These are phyloP conservation scores for Stagonosporopsis cucurbitacearum DNA, from an alignment of 2,329 filamentous ascomycete species.

Conservation along the genomic window DNA sequence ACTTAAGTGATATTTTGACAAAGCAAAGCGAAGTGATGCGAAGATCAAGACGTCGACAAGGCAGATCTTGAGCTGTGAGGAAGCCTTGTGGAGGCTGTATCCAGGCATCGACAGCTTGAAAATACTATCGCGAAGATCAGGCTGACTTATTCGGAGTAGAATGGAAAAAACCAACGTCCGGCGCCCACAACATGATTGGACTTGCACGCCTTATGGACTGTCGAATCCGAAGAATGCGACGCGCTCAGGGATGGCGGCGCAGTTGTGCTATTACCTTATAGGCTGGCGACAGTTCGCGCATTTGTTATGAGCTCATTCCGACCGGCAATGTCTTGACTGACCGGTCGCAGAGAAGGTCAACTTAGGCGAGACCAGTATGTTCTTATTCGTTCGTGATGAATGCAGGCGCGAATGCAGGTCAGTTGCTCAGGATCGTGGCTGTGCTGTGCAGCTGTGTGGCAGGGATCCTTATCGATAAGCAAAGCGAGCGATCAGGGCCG, in stretches of 20 bases:
- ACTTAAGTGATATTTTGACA: neutral
- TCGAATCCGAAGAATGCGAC: slow-evolving; percentile 42
- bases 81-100: slow-evolving; percentile 7
- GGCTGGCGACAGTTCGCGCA: neutral
- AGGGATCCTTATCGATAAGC: slow-evolving; percentile 10
- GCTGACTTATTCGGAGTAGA: slow-evolving; percentile 6
- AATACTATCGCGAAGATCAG: neutral
- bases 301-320: neutral
- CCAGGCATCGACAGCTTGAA: neutral
- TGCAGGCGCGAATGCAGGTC: slow-evolving; percentile 13
- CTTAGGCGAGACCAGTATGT: neutral
- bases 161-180: neutral
- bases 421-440: slow-evolving; percentile 17
- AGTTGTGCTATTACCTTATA: neutral
- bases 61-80: neutral
- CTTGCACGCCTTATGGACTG: neutral
- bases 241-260: neutral
- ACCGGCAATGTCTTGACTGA: neutral
- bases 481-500: slow-evolving; percentile 19
- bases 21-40: neutral
- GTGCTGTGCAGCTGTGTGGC: neutral
- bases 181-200: neutral
- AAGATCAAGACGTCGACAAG: neutral
- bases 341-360: slow-evolving; percentile 4
- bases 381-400: neutral